These are phyloP conservation scores for Kingdonia uniflora DNA, from an alignment of 164 flowering plant species.

Conservation along the genomic window DNA sequence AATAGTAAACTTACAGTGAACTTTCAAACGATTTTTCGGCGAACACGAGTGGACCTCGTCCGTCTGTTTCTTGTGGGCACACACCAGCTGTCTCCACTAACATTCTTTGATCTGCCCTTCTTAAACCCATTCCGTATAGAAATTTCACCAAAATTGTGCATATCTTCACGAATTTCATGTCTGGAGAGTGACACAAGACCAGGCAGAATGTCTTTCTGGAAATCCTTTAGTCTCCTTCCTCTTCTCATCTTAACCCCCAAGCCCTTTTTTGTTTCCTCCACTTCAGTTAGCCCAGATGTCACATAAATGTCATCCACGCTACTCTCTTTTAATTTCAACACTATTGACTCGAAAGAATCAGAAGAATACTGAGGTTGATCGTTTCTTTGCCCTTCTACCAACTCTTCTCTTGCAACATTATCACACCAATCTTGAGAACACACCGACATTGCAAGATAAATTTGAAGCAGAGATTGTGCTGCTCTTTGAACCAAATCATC, in stretches of 20 bases:
- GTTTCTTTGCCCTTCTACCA: constrained; percentile 10
- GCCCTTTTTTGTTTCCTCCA: constrained; percentile 18
- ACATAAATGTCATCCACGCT: constrained; percentile 28
- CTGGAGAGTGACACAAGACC: constrained; percentile 42
- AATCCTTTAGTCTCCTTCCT: constrained; percentile 57
- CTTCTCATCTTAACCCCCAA: constrained; percentile 31
- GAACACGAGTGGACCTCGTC: constrained; percentile 16
- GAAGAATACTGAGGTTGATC: constrained; percentile 30
- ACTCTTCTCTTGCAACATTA: constrained; percentile 8
- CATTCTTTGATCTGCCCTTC: constrained; percentile 24
- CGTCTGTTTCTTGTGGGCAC: constrained; percentile 33
- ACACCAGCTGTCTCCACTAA: constrained; percentile 16
- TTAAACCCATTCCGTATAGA: constrained; percentile 37
- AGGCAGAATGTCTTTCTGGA: constrained; percentile 56
- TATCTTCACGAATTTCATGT: constrained; percentile 54
- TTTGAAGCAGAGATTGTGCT: constrained; percentile 32
- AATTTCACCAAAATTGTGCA: constrained; percentile 34
- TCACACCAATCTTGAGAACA: constrained; percentile 9
- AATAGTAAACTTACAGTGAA: too few species aligned
- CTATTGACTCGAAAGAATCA: constrained; percentile 42
- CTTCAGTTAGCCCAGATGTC: constrained; percentile 26
- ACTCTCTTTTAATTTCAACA: constrained; percentile 26
- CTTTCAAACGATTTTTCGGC: constrained; percentile 12
- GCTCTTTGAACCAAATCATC: constrained; percentile 29
- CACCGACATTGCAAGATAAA: constrained; percentile 17